Base-by-base conservation (phyloP, 257 asterid genomes). In the Ophiorrhiza pumila region DNA sequence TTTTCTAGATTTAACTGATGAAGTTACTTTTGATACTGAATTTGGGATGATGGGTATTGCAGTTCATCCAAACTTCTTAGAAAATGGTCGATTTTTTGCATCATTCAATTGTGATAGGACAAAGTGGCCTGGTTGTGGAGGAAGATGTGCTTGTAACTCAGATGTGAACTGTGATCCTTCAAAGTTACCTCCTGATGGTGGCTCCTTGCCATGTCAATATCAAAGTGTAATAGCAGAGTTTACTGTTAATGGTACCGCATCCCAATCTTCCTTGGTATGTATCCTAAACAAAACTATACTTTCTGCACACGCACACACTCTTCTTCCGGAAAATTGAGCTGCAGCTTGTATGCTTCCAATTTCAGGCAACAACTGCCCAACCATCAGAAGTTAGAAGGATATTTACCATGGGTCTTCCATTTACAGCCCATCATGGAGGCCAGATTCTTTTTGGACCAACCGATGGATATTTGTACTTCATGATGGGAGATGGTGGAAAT, bases 401-500 rank as follows among this genome's bases (percentile, higher is more conserved):
- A 72, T 89, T 93, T 82, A 91, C 98, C 35, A 93, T 93, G 96
- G 98, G 97, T 3, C 96, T 93, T 73, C 97, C 98, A 0, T 93
- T 83, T 68, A 85, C 88, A 35, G 32, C 85, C 8, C 92, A 91
- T 81, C 97, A 91, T 62, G 98, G 82, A 17, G 97, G 98, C 43
- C 97, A 93, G 78, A 93, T 95, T 74, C 91, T 95, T 68, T 89
- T 95, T 64, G 99, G 99, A 69, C 99, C 99, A 4, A 34, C 56
- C 55, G 98, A 95, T 82, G 99, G 98, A 20, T 87, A 85, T 73
- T 72, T 95, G 85, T 95, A 95, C 87, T 86, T 95, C 70, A 95
- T 95, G 97, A 90, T 90, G 97, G 99, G 99, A 31, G 99, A 95
- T 29, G 99, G 99, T 7, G 98, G 98, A 22, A 82, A 88, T 39